Conservation (phyloP, 2,329 filamentous ascomycete species). For the Arthrobotrys sinensis region DNA sequence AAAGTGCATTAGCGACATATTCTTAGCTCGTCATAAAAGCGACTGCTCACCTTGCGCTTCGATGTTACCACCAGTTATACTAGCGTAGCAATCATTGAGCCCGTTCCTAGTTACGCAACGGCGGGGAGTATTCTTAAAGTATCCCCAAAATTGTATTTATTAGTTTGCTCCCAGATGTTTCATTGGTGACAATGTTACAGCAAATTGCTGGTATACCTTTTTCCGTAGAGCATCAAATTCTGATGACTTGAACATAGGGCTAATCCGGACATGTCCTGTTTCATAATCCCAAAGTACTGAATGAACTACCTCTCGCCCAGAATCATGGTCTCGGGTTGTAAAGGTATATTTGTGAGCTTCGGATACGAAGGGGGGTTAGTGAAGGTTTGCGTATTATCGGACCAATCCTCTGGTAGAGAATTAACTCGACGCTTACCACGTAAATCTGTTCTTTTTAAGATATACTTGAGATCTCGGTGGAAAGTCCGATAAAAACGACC, state of each 20-base stretch:
- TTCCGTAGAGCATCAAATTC: conserved; percentile 52
- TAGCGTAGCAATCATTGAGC: conserved; percentile 89
- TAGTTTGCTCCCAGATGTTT: neutral
- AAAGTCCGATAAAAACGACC: conserved; percentile 49
- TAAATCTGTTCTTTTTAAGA: conserved; percentile 50
- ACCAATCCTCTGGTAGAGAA: neutral
- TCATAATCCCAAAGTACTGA: conserved; percentile 57
- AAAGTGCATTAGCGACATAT: neutral
- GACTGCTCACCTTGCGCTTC: conserved; percentile 84
- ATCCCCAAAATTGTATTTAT: neutral
- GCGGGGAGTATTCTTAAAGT: conserved; percentile 78
- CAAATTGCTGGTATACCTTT: conserved; percentile 26
- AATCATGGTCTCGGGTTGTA: conserved; percentile 27
- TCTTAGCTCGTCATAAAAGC: conserved; percentile 58
- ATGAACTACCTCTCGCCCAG: conserved; percentile 27
- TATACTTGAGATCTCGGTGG: conserved; percentile 58
- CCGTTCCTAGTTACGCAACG: conserved; percentile 78
- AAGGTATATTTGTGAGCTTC: conserved; percentile 54
- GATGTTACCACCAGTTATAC: conserved; percentile 92
- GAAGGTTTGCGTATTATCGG: neutral
- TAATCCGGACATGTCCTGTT: conserved; percentile 54
- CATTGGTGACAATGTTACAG: neutral
- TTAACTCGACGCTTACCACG: conserved; percentile 25
- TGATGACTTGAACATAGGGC: conserved; percentile 59
- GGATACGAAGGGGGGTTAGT: neutral